Percentiles rank a stretch among this genome's conserved stretches.
Evolutionary conservation across 164 flowering plant species (phyloP).

Genomic region (Echeveria elegans): DNA sequence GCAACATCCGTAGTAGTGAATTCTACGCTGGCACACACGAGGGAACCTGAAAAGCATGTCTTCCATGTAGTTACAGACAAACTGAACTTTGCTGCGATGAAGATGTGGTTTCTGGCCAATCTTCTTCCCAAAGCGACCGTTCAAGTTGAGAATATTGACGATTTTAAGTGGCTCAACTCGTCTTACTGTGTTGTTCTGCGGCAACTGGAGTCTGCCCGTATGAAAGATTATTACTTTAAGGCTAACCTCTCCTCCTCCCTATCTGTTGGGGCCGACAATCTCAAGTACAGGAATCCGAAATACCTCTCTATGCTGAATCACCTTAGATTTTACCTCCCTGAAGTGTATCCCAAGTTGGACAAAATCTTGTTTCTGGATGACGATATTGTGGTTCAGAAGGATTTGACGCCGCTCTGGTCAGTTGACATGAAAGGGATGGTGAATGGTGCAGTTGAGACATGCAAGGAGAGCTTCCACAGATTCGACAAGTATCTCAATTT

Average conservation of each 20-base stretch:
- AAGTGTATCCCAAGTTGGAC: constrained; percentile 83
- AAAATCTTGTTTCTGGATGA: constrained; percentile 93
- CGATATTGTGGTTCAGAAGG: constrained; percentile 96
- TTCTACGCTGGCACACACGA: constrained; percentile 63
- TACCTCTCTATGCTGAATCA: constrained; percentile 97
- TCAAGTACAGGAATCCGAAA: constrained; percentile 92
- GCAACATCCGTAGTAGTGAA: constrained; percentile 95
- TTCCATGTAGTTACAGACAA: constrained; percentile 91
- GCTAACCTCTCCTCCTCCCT: constrained; percentile 66
- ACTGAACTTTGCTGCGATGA: constrained; percentile 83
- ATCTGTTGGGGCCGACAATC: constrained; percentile 67
- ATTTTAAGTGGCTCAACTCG: constrained; percentile 92
- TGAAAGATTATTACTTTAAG: constrained; percentile 84
- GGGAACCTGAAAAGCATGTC: constrained; percentile 87
- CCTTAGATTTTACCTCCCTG: constrained; percentile 93
- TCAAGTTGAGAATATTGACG: constrained; percentile 75
- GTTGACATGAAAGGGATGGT: constrained; percentile 84
- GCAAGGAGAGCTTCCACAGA: constrained; percentile 93
- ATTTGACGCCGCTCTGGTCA: constrained; percentile 81
- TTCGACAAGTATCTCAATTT: constrained; percentile 95
- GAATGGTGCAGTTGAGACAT: constrained; percentile 96
- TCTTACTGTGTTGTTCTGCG: constrained; percentile 90
- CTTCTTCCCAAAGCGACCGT: constrained; percentile 51
- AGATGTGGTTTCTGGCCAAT: constrained; percentile 86
- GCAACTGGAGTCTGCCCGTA: constrained; percentile 78